A percentile compares a stretch with the other conserved stretches of the same genome.
These are phyloP conservation scores for Plasmodium gonderi DNA, from an alignment of 169 alveolate genomes.

Conservation along the genomic window DNA sequence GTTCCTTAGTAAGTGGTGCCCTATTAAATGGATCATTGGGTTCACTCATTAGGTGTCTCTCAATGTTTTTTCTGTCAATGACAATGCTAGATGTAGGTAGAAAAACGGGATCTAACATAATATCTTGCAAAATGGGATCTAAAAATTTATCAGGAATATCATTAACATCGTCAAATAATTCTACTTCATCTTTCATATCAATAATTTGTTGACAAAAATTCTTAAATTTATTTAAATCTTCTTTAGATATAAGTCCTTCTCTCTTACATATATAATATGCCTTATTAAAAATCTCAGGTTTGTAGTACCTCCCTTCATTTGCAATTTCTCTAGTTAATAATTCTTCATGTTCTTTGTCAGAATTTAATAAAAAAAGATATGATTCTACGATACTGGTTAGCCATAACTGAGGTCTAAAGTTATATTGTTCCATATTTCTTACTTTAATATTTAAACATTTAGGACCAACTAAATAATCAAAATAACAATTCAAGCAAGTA, in stretches of 20 bases:
- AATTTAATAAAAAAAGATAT: slow-evolving; percentile 77
- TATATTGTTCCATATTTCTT: slow-evolving; percentile 88
- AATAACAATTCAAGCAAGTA: slow-evolving; percentile 90
- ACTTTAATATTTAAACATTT: slow-evolving; percentile 90
- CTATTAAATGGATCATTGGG: slow-evolving; percentile 94
- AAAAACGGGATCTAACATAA: slow-evolving; percentile 94
- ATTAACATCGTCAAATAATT: slow-evolving; percentile 70
- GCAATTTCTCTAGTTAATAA: slow-evolving; percentile 73
- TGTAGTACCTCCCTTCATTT: slow-evolving; percentile 86
- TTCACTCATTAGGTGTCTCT: slow-evolving; percentile 92
- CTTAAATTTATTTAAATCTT: slow-evolving; percentile 77
- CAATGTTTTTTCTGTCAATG: slow-evolving; percentile 93
- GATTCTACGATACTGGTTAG: slow-evolving; percentile 82
- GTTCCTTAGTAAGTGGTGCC: slow-evolving; percentile 89
- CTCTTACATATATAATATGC: slow-evolving; percentile 85
- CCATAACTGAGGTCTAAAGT: slow-evolving; percentile 89
- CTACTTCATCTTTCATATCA: slow-evolving; percentile 75
- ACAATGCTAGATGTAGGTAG: slow-evolving; percentile 91
- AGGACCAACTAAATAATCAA: slow-evolving; percentile 91
- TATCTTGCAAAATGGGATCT: slow-evolving; percentile 92
- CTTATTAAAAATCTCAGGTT: slow-evolving; percentile 81
- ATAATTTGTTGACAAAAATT: slow-evolving; percentile 66
- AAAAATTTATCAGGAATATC: slow-evolving; percentile 93
- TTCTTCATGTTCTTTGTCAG: slow-evolving; percentile 47
- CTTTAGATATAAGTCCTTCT: slow-evolving; percentile 80